Base-by-base conservation (phyloP, 441 rosid species). In the Corymbia calophylla region DNA sequence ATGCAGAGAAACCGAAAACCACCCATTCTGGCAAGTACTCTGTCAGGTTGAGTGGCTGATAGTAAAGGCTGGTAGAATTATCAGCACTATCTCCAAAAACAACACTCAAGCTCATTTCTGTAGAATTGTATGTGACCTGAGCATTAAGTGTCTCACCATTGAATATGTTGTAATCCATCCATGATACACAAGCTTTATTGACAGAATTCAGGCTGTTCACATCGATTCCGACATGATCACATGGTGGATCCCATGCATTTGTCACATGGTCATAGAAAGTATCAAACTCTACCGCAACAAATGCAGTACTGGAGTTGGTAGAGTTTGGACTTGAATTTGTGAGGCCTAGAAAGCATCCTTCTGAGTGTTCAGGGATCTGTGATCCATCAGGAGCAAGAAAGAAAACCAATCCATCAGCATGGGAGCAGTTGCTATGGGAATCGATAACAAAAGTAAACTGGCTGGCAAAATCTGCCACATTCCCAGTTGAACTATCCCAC, bases 241-340 rank as follows among this genome's bases (percentile, higher is more conserved):
- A 77, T 3, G 3, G 51, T 7, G 84, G 84, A 77, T 77, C 84
- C 18, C 53, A 77, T 12, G 18, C 3, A 10, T 18, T 18, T 68
- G 44, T 8, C 8, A 6, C 35, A 35, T 3, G 16, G 9, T 73
- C 29, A 73, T 44, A 44, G 84, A 12, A 77, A 23, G 84, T 77
- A 23, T 77, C 53, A 23, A 77, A 77, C 84, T 77, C 84, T 4
- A 44, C 51, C 2, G n/a, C 84, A 77, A 77, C 84, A 77, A 77
- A 77, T 77, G 84, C n/a, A 44, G 49, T 2, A 44, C 18, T 77
- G 35, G 84, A 1, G 84, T 21, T 11, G 84, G n/a, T 21, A 73
- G 68, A 29, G 4, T 11, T 44, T 39, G 0, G 0, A 39, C 8
- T 23, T 5, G 51, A 12, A 77, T 0, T 44, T 13, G 51, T 11